These are phyloP conservation scores for Fraxinus sp. DNA, from an alignment of 305 asterid genomes.

Conservation along the genomic window DNA sequence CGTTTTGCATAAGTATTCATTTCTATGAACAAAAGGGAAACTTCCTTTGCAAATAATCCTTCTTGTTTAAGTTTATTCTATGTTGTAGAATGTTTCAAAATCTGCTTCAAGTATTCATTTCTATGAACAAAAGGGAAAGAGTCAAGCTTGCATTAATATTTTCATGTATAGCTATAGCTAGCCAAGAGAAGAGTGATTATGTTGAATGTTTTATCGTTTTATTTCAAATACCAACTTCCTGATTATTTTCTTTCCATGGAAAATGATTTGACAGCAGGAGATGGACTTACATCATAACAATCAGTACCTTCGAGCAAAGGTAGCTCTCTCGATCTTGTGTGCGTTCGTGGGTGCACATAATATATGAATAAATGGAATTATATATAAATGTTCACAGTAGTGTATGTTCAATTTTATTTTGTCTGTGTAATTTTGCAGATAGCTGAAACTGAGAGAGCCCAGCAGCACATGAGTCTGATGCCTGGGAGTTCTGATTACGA, in stretches of 20 bases:
- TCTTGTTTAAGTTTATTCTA: background rate
- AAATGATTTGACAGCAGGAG: conserved; percentile 61
- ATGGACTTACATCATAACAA: conserved; percentile 72
- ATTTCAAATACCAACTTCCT: conserved; percentile 6
- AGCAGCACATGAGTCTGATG: conserved; percentile 67
- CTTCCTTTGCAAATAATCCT: background rate
- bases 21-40: too few relatives aligned
- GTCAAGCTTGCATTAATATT: background rate
- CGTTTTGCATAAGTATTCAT: background rate
- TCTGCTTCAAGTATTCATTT: background rate
- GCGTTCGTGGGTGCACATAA: background rate
- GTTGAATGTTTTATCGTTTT: background rate
- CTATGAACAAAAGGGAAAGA: background rate
- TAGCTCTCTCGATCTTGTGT: conserved; percentile 14
- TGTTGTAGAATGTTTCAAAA: background rate
- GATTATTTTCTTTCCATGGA: conserved; percentile 26
- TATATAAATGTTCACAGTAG: background rate
- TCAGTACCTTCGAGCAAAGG: conserved; percentile 85
- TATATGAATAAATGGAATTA: background rate
- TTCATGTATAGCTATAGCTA: background rate
- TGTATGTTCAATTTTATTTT: background rate
- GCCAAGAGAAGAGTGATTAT: background rate
- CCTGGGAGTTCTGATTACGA: conserved; percentile 63
- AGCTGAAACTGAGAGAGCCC: conserved; percentile 69
- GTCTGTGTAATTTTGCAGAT: conserved; percentile 33